Percentiles rank a stretch among this genome's conserved stretches.
phyloP scores from a whole-genome alignment of 164 flowering plant species.

The Piper betle region DNA sequence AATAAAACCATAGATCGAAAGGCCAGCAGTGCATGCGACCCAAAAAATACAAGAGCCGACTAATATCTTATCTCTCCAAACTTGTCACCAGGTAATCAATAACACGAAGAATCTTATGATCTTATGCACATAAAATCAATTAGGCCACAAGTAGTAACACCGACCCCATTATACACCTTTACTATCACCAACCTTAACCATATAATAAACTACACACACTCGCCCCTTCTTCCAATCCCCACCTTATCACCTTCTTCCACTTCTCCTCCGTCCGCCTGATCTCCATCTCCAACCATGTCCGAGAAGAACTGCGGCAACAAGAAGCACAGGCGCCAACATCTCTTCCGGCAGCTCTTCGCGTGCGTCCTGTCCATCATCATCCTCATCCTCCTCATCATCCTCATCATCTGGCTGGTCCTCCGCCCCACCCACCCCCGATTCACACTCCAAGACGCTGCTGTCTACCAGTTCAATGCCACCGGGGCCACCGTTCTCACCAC shows the following conservation, averaged over 20 bases:
- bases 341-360: slow-evolving; percentile 1
- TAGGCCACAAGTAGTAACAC: no score
- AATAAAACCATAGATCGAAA: no score
- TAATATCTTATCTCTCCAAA: no score
- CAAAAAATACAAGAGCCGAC: no score
- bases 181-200: no score
- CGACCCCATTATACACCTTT: no score
- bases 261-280: not conserved
- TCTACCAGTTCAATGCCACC: not conserved
- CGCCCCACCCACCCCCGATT: not conserved
- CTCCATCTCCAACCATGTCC: not conserved
- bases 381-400: slow-evolving; percentile 2
- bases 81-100: no score
- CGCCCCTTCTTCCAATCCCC: not conserved
- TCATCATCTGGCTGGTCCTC: not conserved
- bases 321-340: slow-evolving; percentile 1
- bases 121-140: no score
- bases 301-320: slow-evolving; percentile 6
- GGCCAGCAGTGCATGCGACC: no score
- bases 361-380: slow-evolving; percentile 1
- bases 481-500: slow-evolving; percentile 2
- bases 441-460: slow-evolving; percentile 9
- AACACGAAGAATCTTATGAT: no score
- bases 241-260: not conserved
- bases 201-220: not conserved